Evolutionary conservation across 805 yeast genomes (phyloP).

Genomic region (Candida chauliodis): DNA sequence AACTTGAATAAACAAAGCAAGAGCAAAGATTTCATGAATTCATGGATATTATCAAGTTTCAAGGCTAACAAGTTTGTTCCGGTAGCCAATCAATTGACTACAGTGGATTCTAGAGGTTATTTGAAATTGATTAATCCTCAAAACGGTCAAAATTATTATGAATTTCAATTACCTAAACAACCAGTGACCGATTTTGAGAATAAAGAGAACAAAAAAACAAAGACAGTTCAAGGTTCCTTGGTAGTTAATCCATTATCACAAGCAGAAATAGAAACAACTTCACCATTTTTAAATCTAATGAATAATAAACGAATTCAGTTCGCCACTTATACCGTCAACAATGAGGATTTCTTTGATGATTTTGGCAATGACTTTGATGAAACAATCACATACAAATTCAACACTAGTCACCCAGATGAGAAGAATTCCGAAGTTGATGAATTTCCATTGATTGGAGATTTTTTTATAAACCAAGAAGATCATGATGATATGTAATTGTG

Average conservation of each 20-base stretch:
- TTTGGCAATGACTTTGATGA: conserved; percentile 26
- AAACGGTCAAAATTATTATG: conserved; percentile 34
- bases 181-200: no score
- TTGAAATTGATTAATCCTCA: conserved; percentile 33
- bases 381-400: conserved; percentile 9
- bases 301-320: conserved; percentile 28
- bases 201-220: no score
- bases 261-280: conserved; percentile 56
- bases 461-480: not conserved
- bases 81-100: conserved; percentile 31
- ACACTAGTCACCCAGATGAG: no score
- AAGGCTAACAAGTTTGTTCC: conserved; percentile 25
- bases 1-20: conserved; percentile 29
- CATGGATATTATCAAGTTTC: conserved; percentile 47
- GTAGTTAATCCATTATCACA: conserved; percentile 37
- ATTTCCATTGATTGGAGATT: conserved; percentile 5
- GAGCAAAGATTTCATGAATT: conserved; percentile 21
- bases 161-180: conserved; percentile 38
- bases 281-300: conserved; percentile 32
- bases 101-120: conserved; percentile 27
- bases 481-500: not conserved
- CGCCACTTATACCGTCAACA: conserved; percentile 19
- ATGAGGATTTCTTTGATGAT: conserved; percentile 16
- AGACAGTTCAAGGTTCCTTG: not conserved
- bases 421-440: no score